Evolutionary conservation across 768 basidiomycete genomes (phyloP), one percentile per base, ranked within the genome.

Genomic region (Leucocoprinus leucothites): DNA sequence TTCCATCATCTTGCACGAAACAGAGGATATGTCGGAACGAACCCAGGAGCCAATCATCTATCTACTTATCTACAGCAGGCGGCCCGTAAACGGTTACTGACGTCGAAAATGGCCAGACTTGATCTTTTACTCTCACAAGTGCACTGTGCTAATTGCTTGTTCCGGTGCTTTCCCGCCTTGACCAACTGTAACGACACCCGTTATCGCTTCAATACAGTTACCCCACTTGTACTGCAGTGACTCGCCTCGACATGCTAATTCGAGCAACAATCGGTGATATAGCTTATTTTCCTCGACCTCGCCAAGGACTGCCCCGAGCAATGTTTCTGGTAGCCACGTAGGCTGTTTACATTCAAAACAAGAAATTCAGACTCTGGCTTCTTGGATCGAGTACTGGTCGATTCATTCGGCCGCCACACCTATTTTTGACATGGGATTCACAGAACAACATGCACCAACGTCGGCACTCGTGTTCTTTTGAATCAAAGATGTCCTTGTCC

Each of bases 401-500:
- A 14, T 9, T 25, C 14, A 14, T 9, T 25, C 14, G 19, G 21
- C n/a, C 21, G 6, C 14, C 3, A 28, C 25, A 19, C 26, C 24
- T 36, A 49, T 56, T 56, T 53, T 48, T 44, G 48, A 43, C 38
- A 9, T 40, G 9, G 35, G 14, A 21, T 49, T 56, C 54, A 56
- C 54, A 49, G 36, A 56, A 34, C 48, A 56, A 9, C 41, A 35
- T 49, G 54, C 25, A 18, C 16, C 14, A 31, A 13, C 22, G 24
- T 18, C 36, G 48, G 16, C 31, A 41, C 16, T 43, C 22, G 18
- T 19, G 9, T 48, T 51, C 38, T 34, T 3, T 24, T 19, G 14
- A 18, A 48, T 42, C 38, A 34, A 42, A 41, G 31, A 42, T 43
- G 36, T 3, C 41, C 21, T 9, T 42, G 28, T 35, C 47, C 54